phyloP scores from a whole-genome alignment of 2,329 filamentous ascomycete genomes.

The Karstenula rhodostoma region DNA sequence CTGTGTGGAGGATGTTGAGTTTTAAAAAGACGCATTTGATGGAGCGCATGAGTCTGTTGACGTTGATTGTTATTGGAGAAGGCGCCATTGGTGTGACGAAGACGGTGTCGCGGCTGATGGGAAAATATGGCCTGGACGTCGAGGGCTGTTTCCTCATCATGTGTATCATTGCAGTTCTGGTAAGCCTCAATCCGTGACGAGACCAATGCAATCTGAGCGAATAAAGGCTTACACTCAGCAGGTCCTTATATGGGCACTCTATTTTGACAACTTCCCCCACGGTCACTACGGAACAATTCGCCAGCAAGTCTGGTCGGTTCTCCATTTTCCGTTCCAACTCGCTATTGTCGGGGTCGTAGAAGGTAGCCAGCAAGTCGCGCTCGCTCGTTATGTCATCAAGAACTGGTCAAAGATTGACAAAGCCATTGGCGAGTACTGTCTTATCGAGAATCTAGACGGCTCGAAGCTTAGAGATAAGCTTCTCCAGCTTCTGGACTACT shows the following conservation, averaged over 20 bases:
- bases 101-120: conserved; percentile 56
- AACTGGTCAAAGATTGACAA: conserved; percentile 52
- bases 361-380: conserved; percentile 66
- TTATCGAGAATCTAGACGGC: conserved; percentile 39
- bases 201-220: neutral
- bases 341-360: conserved; percentile 70
- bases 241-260: conserved; percentile 69
- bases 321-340: conserved; percentile 71
- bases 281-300: conserved; percentile 61
- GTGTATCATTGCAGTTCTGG: conserved; percentile 47
- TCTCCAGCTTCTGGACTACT: conserved; percentile 33
- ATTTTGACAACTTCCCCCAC: conserved; percentile 65
- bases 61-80: conserved; percentile 72
- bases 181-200: conserved; percentile 22
- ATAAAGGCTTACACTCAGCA: conserved; percentile 12
- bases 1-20: conserved; percentile 63
- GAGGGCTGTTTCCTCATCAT: conserved; percentile 47
- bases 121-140: conserved; percentile 44
- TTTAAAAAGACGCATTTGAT: conserved; percentile 70
- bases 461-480: conserved; percentile 40
- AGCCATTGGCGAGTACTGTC: conserved; percentile 50
- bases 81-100: conserved; percentile 69
- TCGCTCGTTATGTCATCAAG: conserved; percentile 56
- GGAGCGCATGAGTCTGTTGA: conserved; percentile 69
- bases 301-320: conserved; percentile 65